Evolutionary conservation across 768 basidiomycete genomes (phyloP).

Genomic region (Leucosporidium scottii): DNA sequence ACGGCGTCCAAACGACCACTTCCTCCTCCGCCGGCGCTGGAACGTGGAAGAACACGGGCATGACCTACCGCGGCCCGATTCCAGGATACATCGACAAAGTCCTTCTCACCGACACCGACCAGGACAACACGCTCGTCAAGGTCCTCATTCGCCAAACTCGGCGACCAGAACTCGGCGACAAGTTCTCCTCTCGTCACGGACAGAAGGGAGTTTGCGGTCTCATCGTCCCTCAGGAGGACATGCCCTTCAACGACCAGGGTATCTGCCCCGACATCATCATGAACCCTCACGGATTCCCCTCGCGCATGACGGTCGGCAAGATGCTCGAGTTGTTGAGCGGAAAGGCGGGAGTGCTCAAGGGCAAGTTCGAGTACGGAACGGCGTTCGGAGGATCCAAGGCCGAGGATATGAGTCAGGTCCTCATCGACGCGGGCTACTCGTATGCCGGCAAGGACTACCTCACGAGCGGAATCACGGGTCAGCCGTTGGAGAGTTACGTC

Average conservation of each 20-base stretch:
- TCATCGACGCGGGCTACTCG: constrained; percentile 90
- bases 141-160: constrained; percentile 94
- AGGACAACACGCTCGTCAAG: constrained; percentile 89
- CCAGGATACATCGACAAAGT: constrained; percentile 95
- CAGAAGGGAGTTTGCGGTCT: constrained; percentile 98
- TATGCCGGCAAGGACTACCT: constrained; percentile 99
- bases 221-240: constrained; percentile 97
- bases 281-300: constrained; percentile 99
- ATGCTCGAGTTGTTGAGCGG: constrained; percentile 98
- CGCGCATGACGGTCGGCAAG: constrained; percentile 91
- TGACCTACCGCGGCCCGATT: constrained; percentile 89
- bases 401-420: constrained; percentile 94
- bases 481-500: constrained; percentile 91
- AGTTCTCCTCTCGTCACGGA: constrained; percentile 95
- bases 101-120: constrained; percentile 88
- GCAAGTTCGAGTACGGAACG: constrained; percentile 86
- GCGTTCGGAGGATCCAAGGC: constrained; percentile 99
- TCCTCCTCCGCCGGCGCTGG: constrained; percentile 55
- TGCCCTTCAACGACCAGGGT: constrained; percentile 98
- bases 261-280: constrained; percentile 88
- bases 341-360: constrained; percentile 87
- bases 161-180: constrained; percentile 93
- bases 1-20: constrained; percentile 19
- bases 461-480: constrained; percentile 95
- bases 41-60: constrained; percentile 83